Conservation (phyloP, 345 rosid species). For the Populus pruinosa region DNA sequence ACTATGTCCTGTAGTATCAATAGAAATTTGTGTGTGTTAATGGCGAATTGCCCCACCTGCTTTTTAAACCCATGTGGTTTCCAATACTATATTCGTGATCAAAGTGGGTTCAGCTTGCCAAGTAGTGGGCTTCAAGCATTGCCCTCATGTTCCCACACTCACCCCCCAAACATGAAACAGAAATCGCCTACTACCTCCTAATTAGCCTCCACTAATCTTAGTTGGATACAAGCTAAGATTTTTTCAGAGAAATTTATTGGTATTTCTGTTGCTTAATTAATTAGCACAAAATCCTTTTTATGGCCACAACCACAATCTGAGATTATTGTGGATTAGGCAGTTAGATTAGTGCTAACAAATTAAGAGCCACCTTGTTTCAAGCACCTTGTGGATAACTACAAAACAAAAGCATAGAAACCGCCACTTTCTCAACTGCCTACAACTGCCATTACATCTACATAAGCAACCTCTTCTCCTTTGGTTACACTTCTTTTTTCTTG, state of each 20-base stretch:
- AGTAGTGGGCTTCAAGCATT: background rate
- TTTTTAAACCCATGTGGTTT: background rate
- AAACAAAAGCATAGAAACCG: background rate
- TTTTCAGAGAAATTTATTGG: background rate
- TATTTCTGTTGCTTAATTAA: background rate
- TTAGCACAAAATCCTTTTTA: background rate
- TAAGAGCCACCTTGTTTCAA: background rate
- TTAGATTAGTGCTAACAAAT: background rate
- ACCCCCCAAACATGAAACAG: background rate
- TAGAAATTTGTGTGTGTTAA: background rate
- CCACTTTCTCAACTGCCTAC: background rate
- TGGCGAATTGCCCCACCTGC: background rate
- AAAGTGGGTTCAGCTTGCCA: background rate
- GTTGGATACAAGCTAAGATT: background rate
- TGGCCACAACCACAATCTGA: background rate
- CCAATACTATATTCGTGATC: background rate
- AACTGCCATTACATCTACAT: slow-evolving; percentile 12
- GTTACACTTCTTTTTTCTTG: background rate
- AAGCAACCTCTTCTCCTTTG: background rate
- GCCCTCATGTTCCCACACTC: background rate
- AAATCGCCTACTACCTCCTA: background rate
- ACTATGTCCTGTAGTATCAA: background rate
- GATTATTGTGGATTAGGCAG: background rate
- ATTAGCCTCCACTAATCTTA: background rate
- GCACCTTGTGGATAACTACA: background rate